Percentiles rank a stretch among this genome's conserved stretches.
Evolutionary conservation across 2,329 filamentous ascomycete species (phyloP).

Genomic region (Fusarium compactum): DNA sequence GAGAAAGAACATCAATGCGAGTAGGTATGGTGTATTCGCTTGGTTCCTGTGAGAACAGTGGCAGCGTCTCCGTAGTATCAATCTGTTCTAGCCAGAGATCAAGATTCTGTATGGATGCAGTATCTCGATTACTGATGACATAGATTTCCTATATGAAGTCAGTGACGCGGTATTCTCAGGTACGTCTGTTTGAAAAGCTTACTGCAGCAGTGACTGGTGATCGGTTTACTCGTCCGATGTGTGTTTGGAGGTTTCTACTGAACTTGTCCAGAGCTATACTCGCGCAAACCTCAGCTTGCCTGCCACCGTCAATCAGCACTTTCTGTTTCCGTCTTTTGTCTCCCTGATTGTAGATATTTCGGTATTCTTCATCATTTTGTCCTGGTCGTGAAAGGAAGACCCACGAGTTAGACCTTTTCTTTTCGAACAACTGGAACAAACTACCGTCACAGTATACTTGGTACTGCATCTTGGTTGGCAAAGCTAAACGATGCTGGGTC

Average conservation of each 20-base stretch:
- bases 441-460: background rate
- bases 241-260: background rate
- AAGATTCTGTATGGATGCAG: background rate
- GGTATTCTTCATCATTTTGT: background rate
- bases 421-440: background rate
- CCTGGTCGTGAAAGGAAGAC: background rate
- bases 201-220: background rate
- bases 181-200: background rate
- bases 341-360: background rate
- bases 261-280: constrained; percentile 2
- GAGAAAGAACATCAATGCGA: rapidly evolving
- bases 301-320: background rate
- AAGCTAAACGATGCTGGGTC: background rate
- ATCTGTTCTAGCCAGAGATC: constrained; percentile 9
- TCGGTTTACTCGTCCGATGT: background rate
- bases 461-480: constrained; percentile 7
- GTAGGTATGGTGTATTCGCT: background rate
- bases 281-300: background rate
- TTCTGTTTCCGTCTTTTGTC: background rate
- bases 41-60: background rate
- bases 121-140: constrained; percentile 11
- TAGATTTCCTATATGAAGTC: background rate
- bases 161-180: rapidly evolving
- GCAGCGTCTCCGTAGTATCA: background rate
- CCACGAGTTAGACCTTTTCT: background rate